Percentiles rank a stretch among this genome's conserved stretches.
These are phyloP conservation scores for Solanum corneliomulleri DNA, from an alignment of 257 asterid genomes.

Conservation along the genomic window DNA sequence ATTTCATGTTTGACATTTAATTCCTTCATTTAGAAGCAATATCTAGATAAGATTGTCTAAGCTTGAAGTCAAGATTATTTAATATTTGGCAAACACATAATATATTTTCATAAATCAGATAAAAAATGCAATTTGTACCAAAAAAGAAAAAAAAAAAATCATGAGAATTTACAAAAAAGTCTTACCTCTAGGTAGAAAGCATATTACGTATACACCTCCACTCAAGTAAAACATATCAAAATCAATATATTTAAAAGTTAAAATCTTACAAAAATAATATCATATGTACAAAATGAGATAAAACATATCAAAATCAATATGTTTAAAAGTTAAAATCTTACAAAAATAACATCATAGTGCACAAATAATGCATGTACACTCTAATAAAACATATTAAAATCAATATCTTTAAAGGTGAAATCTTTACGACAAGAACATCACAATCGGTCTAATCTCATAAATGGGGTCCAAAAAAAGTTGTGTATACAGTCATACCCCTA, in stretches of 20 bases:
- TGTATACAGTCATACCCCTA: not conserved
- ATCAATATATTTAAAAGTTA: no score
- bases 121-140: not conserved
- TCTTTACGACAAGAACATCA: not conserved
- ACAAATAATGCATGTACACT: no score
- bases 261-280: no score
- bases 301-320: no score
- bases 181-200: not conserved
- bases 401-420: not conserved
- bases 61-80: not conserved
- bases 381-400: no score
- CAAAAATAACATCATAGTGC: not conserved
- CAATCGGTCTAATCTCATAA: not conserved
- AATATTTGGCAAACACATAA: not conserved
- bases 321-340: no score
- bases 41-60: not conserved
- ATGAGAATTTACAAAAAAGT: not conserved
- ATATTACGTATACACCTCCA: no score
- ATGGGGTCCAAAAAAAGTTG: no score
- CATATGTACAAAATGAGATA: no score
- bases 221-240: not conserved
- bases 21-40: slow-evolving; percentile 18
- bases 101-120: not conserved
- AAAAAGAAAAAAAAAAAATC: not conserved
- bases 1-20: not conserved